These are phyloP conservation scores for Theileria sp. DNA, from an alignment of 169 alveolate genomes.

Conservation along the genomic window DNA sequence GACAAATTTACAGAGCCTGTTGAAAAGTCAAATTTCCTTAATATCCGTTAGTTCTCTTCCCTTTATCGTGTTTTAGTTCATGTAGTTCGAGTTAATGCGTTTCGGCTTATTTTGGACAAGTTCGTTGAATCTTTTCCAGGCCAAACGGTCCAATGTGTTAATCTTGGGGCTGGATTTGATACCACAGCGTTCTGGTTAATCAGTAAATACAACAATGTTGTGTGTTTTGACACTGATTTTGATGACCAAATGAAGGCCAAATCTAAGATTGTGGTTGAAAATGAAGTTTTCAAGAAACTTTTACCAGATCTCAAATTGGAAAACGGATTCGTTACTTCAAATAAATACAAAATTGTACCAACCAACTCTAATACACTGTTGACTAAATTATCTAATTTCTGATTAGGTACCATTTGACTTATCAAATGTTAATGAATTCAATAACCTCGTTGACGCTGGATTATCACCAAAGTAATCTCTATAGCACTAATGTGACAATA, in stretches of 20 bases:
- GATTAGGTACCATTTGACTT: slow-evolving; percentile 6
- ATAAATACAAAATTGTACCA: slow-evolving; percentile 41
- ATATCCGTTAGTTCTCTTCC: neutral
- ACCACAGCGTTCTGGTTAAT: slow-evolving; percentile 30
- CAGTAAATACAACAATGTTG: slow-evolving; percentile 23
- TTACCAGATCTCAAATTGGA: slow-evolving; percentile 15
- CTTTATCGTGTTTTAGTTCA: slow-evolving; percentile 18
- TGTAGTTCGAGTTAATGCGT: slow-evolving; percentile 7
- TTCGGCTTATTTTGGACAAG: slow-evolving; percentile 6
- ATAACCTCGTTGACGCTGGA: slow-evolving; percentile 1
- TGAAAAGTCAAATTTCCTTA: neutral
- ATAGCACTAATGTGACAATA: neutral
- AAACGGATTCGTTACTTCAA: slow-evolving; percentile 1
- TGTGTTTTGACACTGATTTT: slow-evolving; percentile 53
- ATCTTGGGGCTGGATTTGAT: slow-evolving; percentile 65
- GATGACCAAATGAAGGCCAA: slow-evolving; percentile 35
- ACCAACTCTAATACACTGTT: neutral
- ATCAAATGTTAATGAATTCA: neutral
- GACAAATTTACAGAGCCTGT: neutral
- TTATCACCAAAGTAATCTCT: neutral
- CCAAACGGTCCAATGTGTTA: slow-evolving; percentile 52
- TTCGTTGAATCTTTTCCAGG: slow-evolving; percentile 34
- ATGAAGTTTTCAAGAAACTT: slow-evolving; percentile 12
- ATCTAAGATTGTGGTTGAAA: slow-evolving; percentile 10
- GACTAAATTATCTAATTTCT: neutral